These are phyloP conservation scores for Aegilops tauschii DNA, from an alignment of 176 grass and related monocot genomes.

Conservation along the genomic window DNA sequence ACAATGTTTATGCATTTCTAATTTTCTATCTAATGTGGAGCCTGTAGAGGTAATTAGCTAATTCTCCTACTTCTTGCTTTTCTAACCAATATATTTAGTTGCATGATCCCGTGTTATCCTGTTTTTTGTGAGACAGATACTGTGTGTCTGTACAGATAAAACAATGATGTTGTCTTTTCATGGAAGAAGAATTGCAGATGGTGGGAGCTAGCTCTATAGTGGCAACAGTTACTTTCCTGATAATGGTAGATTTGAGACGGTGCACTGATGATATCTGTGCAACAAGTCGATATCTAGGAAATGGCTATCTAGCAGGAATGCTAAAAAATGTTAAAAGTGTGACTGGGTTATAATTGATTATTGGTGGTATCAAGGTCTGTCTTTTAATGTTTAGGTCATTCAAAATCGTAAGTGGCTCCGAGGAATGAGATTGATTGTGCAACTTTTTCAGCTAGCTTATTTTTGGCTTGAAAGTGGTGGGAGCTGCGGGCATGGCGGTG, in stretches of 20 bases:
- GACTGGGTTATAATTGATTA: background rate
- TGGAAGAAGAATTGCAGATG: background rate
- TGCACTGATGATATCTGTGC: background rate
- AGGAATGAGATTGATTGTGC: too few relatives aligned
- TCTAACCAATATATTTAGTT: background rate
- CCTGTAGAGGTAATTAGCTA: background rate
- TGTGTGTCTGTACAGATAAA: background rate
- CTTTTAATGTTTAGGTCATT: background rate
- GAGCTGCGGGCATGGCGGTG: constrained; percentile 17
- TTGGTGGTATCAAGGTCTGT: background rate
- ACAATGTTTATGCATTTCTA: background rate
- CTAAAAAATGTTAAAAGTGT: background rate
- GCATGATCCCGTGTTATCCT: background rate
- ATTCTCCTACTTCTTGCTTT: background rate
- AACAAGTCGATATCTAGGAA: constrained; percentile 8
- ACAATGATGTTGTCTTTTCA: background rate
- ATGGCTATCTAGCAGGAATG: background rate
- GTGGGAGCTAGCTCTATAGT: background rate
- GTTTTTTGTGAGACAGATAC: background rate
- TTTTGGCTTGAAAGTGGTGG: constrained; percentile 41
- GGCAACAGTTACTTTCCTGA: background rate
- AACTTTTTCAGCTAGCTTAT: background rate
- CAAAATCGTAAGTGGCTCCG: too few relatives aligned
- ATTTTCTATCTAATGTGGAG: background rate
- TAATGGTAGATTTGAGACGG: background rate